A percentile compares a stretch with the other conserved stretches of the same genome.
Evolutionary conservation across 139 green algal species (phyloP).

Genomic region (Tetradesmus obliquus): DNA sequence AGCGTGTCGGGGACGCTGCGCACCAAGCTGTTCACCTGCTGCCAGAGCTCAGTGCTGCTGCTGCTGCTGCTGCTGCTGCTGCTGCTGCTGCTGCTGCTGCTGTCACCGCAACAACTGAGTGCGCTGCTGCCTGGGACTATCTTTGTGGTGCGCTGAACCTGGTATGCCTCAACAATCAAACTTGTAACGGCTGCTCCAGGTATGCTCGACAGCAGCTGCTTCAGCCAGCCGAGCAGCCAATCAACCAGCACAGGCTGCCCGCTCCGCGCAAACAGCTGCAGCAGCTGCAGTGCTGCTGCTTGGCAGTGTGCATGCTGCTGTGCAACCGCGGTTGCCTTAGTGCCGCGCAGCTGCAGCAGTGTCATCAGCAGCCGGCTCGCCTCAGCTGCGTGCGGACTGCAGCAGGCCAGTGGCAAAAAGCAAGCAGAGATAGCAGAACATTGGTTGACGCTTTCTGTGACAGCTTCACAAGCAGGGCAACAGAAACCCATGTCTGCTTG

Average conservation of each 20-base stretch:
- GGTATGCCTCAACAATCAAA: no score
- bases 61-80: background rate
- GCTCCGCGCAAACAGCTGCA: background rate
- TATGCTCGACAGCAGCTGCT: background rate
- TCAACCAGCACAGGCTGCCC: background rate
- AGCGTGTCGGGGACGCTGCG: background rate
- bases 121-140: no score
- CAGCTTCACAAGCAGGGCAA: no score
- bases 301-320: background rate
- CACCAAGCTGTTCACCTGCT: background rate
- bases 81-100: no score
- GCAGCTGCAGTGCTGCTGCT: background rate
- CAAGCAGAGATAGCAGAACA: no score
- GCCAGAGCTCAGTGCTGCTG: background rate
- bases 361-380: background rate
- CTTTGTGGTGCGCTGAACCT: no score
- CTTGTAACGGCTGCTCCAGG: no score
- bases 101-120: no score
- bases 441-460: no score
- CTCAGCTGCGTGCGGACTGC: background rate
- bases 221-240: background rate
- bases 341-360: background rate
- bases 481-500: no score
- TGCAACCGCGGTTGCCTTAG: background rate
- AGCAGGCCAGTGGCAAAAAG: background rate